phyloP scores from a whole-genome alignment of 805 yeast genomes.

The Torulaspora gathmanii region DNA sequence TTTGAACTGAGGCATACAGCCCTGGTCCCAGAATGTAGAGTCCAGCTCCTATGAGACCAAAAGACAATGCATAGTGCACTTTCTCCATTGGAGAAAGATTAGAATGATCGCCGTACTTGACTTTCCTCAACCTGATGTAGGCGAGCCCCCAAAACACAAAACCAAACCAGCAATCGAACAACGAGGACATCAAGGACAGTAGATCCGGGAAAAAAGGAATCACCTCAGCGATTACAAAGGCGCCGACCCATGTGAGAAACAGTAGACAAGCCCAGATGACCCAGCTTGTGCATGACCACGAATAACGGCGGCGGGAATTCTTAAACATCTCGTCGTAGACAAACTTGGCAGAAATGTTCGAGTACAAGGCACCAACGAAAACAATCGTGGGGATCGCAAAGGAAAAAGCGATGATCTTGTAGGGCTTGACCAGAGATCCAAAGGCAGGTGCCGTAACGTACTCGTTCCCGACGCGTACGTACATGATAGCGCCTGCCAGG shows the following conservation, averaged over 20 bases:
- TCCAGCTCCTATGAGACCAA: conserved; percentile 44
- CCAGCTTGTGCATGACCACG: conserved; percentile 53
- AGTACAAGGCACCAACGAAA: conserved; percentile 52
- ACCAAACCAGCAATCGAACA: conserved; percentile 64
- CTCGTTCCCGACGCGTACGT: conserved; percentile 52
- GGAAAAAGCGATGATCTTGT: conserved; percentile 53
- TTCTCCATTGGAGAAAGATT: conserved; percentile 34
- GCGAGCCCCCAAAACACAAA: conserved; percentile 62
- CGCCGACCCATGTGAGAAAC: conserved; percentile 45
- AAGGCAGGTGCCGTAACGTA: conserved; percentile 58
- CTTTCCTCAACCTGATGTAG: conserved; percentile 42
- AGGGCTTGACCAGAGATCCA: conserved; percentile 45
- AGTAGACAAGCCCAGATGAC: conserved; percentile 45
- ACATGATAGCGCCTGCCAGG: conserved; percentile 53
- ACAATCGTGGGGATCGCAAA: conserved; percentile 57
- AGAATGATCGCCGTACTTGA: conserved; percentile 31
- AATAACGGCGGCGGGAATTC: conserved; percentile 41
- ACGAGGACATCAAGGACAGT: conserved; percentile 53
- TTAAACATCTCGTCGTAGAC: conserved; percentile 45
- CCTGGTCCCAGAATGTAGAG: conserved; percentile 58
- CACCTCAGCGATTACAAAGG: conserved; percentile 57
- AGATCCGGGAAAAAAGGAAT: conserved; percentile 61
- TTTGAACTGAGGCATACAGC: conserved; percentile 49
- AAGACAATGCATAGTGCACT: conserved; percentile 37
- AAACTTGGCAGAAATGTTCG: conserved; percentile 52